A percentile compares a stretch with the other conserved stretches of the same genome.
These are phyloP conservation scores for Oryza meridionalis DNA, from an alignment of 176 grass and related monocot species.

Conservation along the genomic window DNA sequence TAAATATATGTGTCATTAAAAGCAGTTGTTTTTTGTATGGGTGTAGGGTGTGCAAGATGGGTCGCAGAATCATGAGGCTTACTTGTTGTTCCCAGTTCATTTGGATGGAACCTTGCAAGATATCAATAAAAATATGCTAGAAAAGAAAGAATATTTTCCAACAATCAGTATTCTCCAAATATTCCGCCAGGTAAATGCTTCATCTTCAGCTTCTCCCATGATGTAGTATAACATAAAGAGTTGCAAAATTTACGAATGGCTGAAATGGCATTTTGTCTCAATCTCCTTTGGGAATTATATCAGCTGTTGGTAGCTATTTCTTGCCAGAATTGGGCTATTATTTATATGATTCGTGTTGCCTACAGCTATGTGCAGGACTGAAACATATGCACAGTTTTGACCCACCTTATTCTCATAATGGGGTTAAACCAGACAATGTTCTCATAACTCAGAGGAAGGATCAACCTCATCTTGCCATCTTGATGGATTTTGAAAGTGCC, in stretches of 20 bases:
- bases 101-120: conserved; percentile 87
- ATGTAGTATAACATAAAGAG: neutral
- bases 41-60: conserved; percentile 75
- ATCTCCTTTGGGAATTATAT: neutral
- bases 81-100: conserved; percentile 91
- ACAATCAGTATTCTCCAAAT: conserved; percentile 78
- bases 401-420: conserved; percentile 84
- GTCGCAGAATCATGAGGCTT: conserved; percentile 74
- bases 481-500: conserved; percentile 95
- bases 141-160: conserved; percentile 69
- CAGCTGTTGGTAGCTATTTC: neutral
- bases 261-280: neutral
- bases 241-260: neutral
- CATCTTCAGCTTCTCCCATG: conserved; percentile 22
- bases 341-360: conserved; percentile 25
- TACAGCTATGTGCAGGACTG: conserved; percentile 82
- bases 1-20: neutral
- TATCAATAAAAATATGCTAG: conserved; percentile 62
- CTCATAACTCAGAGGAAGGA: conserved; percentile 75
- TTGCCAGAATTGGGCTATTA: neutral
- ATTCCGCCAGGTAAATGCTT: conserved; percentile 77
- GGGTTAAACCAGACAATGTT: conserved; percentile 82
- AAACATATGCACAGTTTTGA: conserved; percentile 95
- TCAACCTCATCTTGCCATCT: conserved; percentile 62
- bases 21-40: conserved; percentile 25